Evolutionary conservation across 305 asterid genomes (phyloP).

Genomic region (Fraxinus sp.): DNA sequence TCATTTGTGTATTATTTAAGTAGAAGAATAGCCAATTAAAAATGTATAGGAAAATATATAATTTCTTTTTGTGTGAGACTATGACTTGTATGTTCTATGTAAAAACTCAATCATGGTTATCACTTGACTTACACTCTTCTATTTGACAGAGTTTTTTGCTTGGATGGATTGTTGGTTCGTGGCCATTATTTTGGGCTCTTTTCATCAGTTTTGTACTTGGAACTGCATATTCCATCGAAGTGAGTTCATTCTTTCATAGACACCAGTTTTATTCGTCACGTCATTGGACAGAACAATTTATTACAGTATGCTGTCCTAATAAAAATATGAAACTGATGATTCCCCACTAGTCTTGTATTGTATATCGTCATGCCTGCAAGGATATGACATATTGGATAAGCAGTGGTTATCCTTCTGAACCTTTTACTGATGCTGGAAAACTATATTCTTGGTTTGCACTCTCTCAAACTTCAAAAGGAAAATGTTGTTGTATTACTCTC

Average conservation of each 20-base stretch:
- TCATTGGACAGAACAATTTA: background rate
- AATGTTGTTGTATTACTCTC: background rate
- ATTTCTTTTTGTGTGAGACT: background rate
- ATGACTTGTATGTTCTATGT: background rate
- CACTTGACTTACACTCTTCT: background rate
- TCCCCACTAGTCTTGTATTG: background rate
- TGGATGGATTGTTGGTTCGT: constrained; percentile 78
- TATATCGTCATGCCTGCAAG: background rate
- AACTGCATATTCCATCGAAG: constrained; percentile 88
- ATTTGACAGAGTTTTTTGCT: constrained; percentile 79
- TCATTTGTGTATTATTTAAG: background rate
- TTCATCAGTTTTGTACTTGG: constrained; percentile 85
- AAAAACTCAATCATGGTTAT: background rate
- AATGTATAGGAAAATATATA: background rate
- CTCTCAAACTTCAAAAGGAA: background rate
- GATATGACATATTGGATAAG: background rate
- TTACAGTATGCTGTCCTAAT: background rate
- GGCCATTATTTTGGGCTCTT: constrained; percentile 92
- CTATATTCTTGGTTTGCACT: background rate
- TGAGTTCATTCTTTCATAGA: constrained; percentile 43
- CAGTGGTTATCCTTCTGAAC: background rate
- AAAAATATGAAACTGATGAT: background rate
- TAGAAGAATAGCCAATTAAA: background rate
- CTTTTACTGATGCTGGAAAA: background rate
- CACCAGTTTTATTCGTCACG: background rate